Evolutionary conservation across 768 basidiomycete species (phyloP).

Genomic region (Kwoniella sp.): DNA sequence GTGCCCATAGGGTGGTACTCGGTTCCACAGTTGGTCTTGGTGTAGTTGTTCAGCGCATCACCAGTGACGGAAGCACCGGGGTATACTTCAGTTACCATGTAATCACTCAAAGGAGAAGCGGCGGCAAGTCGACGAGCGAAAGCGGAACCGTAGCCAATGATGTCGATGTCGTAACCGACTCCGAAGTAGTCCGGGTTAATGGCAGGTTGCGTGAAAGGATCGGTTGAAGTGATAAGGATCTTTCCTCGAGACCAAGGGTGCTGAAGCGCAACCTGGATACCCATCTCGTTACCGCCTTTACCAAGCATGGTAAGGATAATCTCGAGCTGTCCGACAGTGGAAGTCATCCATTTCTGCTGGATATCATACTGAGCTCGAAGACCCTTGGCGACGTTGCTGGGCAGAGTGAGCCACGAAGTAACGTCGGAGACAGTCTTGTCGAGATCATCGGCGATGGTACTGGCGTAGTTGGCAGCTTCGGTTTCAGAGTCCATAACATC

Average conservation of each 20-base stretch:
- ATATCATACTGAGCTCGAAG: slow-evolving; percentile 49
- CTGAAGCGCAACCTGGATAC: slow-evolving; percentile 50
- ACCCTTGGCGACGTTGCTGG: slow-evolving; percentile 44
- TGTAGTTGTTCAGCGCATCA: slow-evolving; percentile 62
- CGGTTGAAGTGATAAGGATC: slow-evolving; percentile 64
- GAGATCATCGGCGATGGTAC: slow-evolving; percentile 31
- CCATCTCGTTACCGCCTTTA: slow-evolving; percentile 39
- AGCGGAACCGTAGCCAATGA: slow-evolving; percentile 60
- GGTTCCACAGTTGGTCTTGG: slow-evolving; percentile 42
- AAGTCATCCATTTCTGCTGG: slow-evolving; percentile 42
- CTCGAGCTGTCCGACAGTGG: slow-evolving; percentile 49
- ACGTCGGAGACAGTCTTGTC: slow-evolving; percentile 33
- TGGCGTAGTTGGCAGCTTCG: slow-evolving; percentile 37
- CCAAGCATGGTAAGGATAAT: slow-evolving; percentile 52
- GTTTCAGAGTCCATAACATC: slow-evolving; percentile 32
- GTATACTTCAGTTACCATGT: slow-evolving; percentile 60
- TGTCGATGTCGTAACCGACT: slow-evolving; percentile 53
- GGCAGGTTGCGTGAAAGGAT: slow-evolving; percentile 64
- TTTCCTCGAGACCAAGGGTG: slow-evolving; percentile 61
- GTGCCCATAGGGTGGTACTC: slow-evolving; percentile 65
- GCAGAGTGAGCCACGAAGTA: slow-evolving; percentile 42
- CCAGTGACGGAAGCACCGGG: slow-evolving; percentile 62
- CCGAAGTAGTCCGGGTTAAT: slow-evolving; percentile 70
- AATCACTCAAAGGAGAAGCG: slow-evolving; percentile 61
- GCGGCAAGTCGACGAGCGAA: slow-evolving; percentile 64